phyloP scores from a whole-genome alignment of 768 basidiomycete species.

The Russula sp. region DNA sequence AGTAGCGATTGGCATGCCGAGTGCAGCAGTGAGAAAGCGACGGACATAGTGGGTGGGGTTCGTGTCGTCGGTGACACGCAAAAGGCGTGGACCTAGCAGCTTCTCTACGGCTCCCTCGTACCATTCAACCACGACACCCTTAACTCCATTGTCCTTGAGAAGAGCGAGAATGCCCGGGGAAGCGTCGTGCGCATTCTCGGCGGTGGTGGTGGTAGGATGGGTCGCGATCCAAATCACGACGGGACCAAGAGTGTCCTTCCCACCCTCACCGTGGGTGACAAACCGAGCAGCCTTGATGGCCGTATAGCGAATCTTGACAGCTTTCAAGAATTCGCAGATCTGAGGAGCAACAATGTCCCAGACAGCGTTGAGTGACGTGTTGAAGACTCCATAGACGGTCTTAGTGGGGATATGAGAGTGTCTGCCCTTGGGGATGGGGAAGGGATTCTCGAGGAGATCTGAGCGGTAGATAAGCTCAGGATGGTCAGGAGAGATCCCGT shows the following conservation, averaged over 20 bases:
- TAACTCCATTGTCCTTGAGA: background rate
- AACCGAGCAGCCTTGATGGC: background rate
- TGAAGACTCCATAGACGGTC: conserved; percentile 13
- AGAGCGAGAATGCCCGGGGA: conserved; percentile 20
- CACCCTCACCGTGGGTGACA: conserved; percentile 5
- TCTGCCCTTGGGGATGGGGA: conserved; percentile 4
- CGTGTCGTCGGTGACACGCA: background rate
- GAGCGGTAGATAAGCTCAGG: conserved; percentile 10
- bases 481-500: background rate
- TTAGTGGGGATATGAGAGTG: conserved; percentile 6
- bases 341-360: conserved; percentile 17
- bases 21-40: background rate
- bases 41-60: background rate
- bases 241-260: conserved; percentile 20
- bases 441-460: background rate
- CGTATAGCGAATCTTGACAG: background rate
- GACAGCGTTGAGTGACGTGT: conserved; percentile 9
- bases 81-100: background rate
- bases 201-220: conserved; percentile 21
- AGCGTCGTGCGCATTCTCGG: conserved; percentile 20
- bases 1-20: background rate
- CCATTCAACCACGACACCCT: background rate
- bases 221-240: conserved; percentile 24
- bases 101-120: background rate
- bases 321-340: background rate